These are phyloP conservation scores for Rhodotorula taiwanensis DNA, from an alignment of 768 basidiomycete species.

Conservation along the genomic window DNA sequence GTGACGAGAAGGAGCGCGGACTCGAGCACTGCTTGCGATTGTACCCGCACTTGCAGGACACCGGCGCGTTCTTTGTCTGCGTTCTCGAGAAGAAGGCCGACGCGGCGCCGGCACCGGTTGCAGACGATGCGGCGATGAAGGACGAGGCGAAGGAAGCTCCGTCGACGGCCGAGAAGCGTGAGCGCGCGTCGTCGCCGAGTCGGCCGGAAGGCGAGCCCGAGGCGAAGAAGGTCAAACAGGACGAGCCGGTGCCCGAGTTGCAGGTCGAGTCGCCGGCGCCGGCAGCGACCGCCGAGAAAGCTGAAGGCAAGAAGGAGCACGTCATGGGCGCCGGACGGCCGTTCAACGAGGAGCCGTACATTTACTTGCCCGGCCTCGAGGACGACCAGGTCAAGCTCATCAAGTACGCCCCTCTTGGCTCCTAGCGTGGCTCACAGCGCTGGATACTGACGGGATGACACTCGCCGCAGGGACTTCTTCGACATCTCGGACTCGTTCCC, in stretches of 20 bases:
- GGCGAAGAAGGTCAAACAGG: slow-evolving; percentile 19
- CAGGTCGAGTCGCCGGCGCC: background rate
- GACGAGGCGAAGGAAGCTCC: slow-evolving; percentile 4
- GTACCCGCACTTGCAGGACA: slow-evolving; percentile 91
- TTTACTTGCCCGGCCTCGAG: slow-evolving; percentile 58
- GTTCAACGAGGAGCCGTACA: slow-evolving; percentile 89
- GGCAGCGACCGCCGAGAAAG: background rate
- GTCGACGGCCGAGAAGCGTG: slow-evolving; percentile 2
- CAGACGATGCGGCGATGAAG: background rate
- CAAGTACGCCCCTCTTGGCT: slow-evolving; percentile 53
- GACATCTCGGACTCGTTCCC: slow-evolving; percentile 68
- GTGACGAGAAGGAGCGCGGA: slow-evolving; percentile 55
- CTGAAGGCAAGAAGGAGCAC: slow-evolving; percentile 11
- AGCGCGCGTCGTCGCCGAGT: slow-evolving; percentile 17
- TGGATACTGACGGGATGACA: background rate
- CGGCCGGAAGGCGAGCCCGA: slow-evolving; percentile 28
- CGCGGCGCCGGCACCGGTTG: background rate
- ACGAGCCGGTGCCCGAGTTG: too few species aligned
- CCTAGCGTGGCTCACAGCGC: too few species aligned
- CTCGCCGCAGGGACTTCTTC: slow-evolving; percentile 59
- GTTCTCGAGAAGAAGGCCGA: slow-evolving; percentile 53
- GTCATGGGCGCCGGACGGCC: slow-evolving; percentile 20
- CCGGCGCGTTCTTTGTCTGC: slow-evolving; percentile 96
- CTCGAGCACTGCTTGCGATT: slow-evolving; percentile 75
- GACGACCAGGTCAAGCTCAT: slow-evolving; percentile 65